Conservation (phyloP, 495 filamentous ascomycete genomes). For the Sphaerosporella brunnea region DNA sequence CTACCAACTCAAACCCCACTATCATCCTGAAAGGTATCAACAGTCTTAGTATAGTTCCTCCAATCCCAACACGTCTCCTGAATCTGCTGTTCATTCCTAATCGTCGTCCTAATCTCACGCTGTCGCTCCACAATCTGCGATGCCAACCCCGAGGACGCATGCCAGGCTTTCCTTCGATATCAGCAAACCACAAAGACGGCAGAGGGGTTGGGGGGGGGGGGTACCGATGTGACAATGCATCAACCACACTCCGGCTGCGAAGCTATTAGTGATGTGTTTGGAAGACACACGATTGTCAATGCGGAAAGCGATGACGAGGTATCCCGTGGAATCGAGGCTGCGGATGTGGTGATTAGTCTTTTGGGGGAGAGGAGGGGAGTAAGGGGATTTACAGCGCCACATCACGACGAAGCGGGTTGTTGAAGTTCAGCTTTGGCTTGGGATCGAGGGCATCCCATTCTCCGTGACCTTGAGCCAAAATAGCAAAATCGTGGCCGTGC, state of each 20-base stretch:
- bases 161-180: slow-evolving; percentile 34
- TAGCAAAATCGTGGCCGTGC: slow-evolving; percentile 42
- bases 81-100: slow-evolving; percentile 1
- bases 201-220: too few relatives aligned
- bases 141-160: slow-evolving; percentile 32
- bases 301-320: slow-evolving; percentile 38
- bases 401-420: slow-evolving; percentile 43
- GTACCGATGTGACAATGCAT: slow-evolving; percentile 27
- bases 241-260: slow-evolving; percentile 19
- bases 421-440: slow-evolving; percentile 26
- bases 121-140: slow-evolving; percentile 34
- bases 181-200: too few relatives aligned
- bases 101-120: slow-evolving; percentile 6
- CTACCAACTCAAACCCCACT: background rate
- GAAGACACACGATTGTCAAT: slow-evolving; percentile 31
- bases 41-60: background rate
- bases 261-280: background rate
- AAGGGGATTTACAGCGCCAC: too few relatives aligned
- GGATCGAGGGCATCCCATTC: slow-evolving; percentile 20
- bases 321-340: slow-evolving; percentile 33
- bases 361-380: too few relatives aligned
- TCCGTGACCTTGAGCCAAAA: slow-evolving; percentile 32
- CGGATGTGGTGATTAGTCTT: too few relatives aligned
- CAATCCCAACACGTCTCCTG: slow-evolving; percentile 5
- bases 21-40: background rate